A percentile compares a stretch with the other conserved stretches of the same genome.
phyloP scores from a whole-genome alignment of 768 basidiomycete genomes.

The Termitomyces sp. region DNA sequence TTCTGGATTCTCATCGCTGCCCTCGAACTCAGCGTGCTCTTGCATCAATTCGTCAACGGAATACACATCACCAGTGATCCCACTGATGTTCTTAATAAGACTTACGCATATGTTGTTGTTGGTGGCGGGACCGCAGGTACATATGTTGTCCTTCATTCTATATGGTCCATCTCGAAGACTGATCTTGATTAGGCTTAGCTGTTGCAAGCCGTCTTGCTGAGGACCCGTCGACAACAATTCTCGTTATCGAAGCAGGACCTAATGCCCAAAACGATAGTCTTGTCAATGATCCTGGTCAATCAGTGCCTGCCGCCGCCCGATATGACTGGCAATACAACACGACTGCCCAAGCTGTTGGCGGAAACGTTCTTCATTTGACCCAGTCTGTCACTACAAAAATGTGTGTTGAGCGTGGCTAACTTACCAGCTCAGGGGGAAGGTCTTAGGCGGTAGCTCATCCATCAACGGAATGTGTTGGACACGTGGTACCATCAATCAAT shows the following conservation, averaged over 20 bases:
- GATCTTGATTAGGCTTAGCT: conserved; percentile 2
- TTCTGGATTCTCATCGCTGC: background rate
- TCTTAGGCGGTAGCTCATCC: conserved; percentile 17
- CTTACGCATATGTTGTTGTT: conserved; percentile 10
- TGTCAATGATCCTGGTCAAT: conserved; percentile 13
- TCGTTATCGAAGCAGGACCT: conserved; percentile 15
- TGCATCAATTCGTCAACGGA: background rate
- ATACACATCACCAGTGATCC: conserved; percentile 10
- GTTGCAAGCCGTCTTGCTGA: conserved; percentile 15
- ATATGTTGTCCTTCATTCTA: background rate
- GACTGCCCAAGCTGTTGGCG: conserved; percentile 9
- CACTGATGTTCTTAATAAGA: conserved; percentile 5
- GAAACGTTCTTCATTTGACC: conserved; percentile 2
- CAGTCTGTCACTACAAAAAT: background rate
- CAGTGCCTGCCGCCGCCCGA: background rate
- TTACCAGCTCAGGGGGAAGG: conserved; percentile 9
- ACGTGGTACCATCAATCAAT: conserved; percentile 16
- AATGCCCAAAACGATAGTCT: conserved; percentile 10
- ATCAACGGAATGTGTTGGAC: conserved; percentile 19
- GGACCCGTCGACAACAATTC: background rate
- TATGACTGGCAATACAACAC: conserved; percentile 14
- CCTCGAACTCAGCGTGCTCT: background rate
- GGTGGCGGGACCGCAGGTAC: conserved; percentile 15
- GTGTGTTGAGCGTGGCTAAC: background rate
- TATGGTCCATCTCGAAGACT: background rate